These are phyloP conservation scores for Acorus calamus DNA, from an alignment of 106 monocot genomes.

Conservation along the genomic window DNA sequence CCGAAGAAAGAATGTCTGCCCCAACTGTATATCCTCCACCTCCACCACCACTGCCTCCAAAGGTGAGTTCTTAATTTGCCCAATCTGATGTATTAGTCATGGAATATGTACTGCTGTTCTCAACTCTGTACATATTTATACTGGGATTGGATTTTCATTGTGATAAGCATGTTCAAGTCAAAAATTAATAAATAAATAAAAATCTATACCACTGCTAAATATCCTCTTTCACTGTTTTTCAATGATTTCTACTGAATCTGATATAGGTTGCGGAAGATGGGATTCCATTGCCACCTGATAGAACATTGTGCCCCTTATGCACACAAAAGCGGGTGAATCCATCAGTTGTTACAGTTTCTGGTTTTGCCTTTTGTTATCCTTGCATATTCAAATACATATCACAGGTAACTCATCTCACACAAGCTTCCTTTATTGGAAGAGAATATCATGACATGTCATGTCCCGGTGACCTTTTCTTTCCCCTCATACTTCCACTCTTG, in stretches of 20 bases:
- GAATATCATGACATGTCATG: no score
- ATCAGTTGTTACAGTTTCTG: slow-evolving; percentile 70
- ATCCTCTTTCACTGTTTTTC: neutral
- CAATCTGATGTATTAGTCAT: neutral
- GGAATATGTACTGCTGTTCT: neutral
- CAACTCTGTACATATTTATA: no score
- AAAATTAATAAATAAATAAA: no score
- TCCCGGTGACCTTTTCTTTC: no score
- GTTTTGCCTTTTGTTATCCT: slow-evolving; percentile 87
- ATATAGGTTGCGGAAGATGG: slow-evolving; percentile 77
- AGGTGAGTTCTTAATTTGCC: slow-evolving; percentile 27
- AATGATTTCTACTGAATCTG: neutral
- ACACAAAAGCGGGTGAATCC: slow-evolving; percentile 78
- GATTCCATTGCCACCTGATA: slow-evolving; percentile 70
- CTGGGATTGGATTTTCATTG: no score
- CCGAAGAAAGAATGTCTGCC: slow-evolving; percentile 95
- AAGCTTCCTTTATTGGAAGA: neutral
- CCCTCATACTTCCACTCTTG: neutral
- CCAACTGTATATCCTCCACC: slow-evolving; percentile 97
- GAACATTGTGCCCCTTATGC: slow-evolving; percentile 79
- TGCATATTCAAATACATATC: slow-evolving; percentile 86
- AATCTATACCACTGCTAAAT: no score
- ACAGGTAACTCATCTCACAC: slow-evolving; percentile 25
- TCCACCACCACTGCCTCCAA: slow-evolving; percentile 83
- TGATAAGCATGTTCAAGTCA: no score